Evolutionary conservation across 306 rosid species (phyloP).

Genomic region (Abrus precatorius): DNA sequence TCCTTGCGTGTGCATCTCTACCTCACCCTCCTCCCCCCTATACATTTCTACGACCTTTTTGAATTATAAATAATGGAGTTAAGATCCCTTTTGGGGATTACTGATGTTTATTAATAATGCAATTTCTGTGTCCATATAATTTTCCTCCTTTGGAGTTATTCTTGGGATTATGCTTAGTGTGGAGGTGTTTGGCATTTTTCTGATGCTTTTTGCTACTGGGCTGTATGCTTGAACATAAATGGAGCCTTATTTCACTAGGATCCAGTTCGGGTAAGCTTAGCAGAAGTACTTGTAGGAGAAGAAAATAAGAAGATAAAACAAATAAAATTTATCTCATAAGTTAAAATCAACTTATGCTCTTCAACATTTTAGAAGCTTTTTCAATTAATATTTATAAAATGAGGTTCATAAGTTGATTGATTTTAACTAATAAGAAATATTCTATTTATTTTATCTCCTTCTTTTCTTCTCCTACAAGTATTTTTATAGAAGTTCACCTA

Average conservation of each 20-base stretch:
- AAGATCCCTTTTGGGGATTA: background rate
- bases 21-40: background rate
- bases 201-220: slow-evolving; percentile 27
- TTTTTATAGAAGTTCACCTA: too few relatives aligned
- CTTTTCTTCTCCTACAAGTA: too few relatives aligned
- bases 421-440: too few relatives aligned
- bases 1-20: slow-evolving; percentile 34
- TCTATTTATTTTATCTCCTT: too few relatives aligned
- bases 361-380: too few relatives aligned
- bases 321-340: too few relatives aligned
- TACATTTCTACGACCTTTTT: background rate
- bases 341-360: too few relatives aligned
- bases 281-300: too few relatives aligned
- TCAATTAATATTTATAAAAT: too few relatives aligned
- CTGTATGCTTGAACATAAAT: slow-evolving; percentile 28
- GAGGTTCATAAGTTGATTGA: too few relatives aligned
- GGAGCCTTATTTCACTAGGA: background rate
- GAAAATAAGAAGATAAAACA: too few relatives aligned
- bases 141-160: background rate
- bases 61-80: slow-evolving; percentile 16
- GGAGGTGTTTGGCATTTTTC: slow-evolving; percentile 12
- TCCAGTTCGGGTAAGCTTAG: too few relatives aligned
- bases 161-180: slow-evolving; percentile 7
- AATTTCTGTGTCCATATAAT: background rate
- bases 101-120: slow-evolving; percentile 15